phyloP scores from a whole-genome alignment of 306 rosid genomes.

The Quercus aquifolioides region DNA sequence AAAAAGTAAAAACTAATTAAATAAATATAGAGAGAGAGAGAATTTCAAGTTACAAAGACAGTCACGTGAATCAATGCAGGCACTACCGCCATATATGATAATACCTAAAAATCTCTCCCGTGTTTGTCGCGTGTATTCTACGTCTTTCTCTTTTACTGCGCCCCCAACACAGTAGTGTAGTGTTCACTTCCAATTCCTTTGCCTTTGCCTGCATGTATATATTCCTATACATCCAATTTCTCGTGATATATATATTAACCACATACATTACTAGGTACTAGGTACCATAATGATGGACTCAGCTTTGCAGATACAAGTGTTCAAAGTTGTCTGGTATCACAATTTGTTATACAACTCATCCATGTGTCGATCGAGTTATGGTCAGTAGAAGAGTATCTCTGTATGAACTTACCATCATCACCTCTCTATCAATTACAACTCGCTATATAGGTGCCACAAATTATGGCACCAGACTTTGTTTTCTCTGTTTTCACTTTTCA shows the following conservation, averaged over 20 bases:
- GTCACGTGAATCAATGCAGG: slow-evolving; percentile 32
- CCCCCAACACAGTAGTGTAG: not conserved
- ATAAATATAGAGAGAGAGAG: too few species aligned
- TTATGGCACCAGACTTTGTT: too few species aligned
- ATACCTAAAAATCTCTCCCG: slow-evolving; percentile 18
- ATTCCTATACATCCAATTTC: not conserved
- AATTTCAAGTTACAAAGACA: slow-evolving; percentile 18
- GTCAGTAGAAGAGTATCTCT: accelerated
- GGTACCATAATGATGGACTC: not conserved
- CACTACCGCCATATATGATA: slow-evolving; percentile 15
- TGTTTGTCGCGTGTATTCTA: slow-evolving; percentile 44
- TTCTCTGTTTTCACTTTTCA: too few species aligned
- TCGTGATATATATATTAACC: not conserved
- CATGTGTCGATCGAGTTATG: too few species aligned
- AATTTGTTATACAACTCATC: too few species aligned
- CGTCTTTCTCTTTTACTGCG: slow-evolving; percentile 15
- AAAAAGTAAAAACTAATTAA: not conserved
- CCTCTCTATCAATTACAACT: too few species aligned
- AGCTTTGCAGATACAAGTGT: not conserved
- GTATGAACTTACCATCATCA: too few species aligned
- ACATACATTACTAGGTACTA: too few species aligned
- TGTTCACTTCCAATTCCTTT: not conserved
- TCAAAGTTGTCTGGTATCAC: too few species aligned
- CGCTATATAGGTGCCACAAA: too few species aligned
- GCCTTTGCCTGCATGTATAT: too few species aligned